These are phyloP conservation scores for Aphanoascus verrucosus DNA, from an alignment of 2,329 filamentous ascomycete species.

Conservation along the genomic window DNA sequence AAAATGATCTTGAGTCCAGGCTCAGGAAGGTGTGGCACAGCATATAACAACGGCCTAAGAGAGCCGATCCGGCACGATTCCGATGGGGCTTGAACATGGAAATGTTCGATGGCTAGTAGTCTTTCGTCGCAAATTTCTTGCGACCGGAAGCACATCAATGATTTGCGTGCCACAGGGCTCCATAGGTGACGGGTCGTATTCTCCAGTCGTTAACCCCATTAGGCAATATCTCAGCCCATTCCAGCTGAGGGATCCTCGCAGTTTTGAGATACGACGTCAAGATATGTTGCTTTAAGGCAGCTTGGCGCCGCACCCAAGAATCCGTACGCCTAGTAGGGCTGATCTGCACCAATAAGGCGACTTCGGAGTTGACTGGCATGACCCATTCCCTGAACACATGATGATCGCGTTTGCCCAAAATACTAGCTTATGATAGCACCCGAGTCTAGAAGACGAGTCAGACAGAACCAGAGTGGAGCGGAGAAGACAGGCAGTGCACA, in stretches of 20 bases:
- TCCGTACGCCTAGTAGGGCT: constrained; percentile 1
- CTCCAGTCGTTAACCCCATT: background rate
- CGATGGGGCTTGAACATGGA: background rate
- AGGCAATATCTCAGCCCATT: background rate
- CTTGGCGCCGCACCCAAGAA: constrained; percentile 2
- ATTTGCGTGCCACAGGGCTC: background rate
- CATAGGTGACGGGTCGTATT: background rate
- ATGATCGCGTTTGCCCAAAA: background rate
- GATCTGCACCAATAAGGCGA: constrained; percentile 4
- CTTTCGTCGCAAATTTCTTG: background rate
- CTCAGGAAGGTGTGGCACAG: background rate
- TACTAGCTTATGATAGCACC: constrained; percentile 10
- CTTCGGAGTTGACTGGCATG: background rate
- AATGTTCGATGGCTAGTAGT: background rate
- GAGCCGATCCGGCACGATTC: background rate
- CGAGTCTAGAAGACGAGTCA: constrained; percentile 12
- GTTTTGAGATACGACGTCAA: background rate
- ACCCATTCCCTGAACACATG: background rate
- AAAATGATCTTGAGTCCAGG: background rate
- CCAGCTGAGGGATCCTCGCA: background rate
- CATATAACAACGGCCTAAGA: background rate
- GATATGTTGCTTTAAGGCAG: background rate
- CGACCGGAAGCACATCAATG: background rate
- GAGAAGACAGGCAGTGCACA: background rate
- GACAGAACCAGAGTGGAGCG: background rate